Evolutionary conservation across 1,139 yeast species (phyloP).

Genomic region (Scheffersomyces segobiensis): DNA sequence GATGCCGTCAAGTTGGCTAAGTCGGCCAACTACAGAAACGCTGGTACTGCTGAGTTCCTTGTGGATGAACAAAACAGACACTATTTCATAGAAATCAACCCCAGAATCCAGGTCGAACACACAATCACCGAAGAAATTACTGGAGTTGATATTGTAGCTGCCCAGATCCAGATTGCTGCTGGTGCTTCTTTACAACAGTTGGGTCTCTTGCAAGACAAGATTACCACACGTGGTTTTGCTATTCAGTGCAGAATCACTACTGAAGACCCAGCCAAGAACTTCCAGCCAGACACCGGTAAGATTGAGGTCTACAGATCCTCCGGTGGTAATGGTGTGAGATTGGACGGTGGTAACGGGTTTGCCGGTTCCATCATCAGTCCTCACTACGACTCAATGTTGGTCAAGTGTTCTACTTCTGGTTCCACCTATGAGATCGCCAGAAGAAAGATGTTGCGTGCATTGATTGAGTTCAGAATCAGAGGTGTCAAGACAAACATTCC

Average conservation of each 20-base stretch:
- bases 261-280: constrained; percentile 94
- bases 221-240: constrained; percentile 96
- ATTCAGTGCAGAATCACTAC: constrained; percentile 99
- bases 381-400: constrained; percentile 97
- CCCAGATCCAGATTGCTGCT: constrained; percentile 98
- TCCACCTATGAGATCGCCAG: constrained; percentile 96
- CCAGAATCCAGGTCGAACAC: constrained; percentile 98
- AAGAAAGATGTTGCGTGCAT: constrained; percentile 94
- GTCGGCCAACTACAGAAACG: constrained; percentile 88
- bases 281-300: constrained; percentile 99
- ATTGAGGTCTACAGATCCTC: constrained; percentile 97
- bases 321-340: constrained; percentile 98
- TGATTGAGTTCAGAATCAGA: constrained; percentile 95
- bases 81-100: constrained; percentile 97
- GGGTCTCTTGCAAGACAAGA: constrained; percentile 90
- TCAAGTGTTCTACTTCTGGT: constrained; percentile 95
- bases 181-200: constrained; percentile 93
- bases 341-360: constrained; percentile 98
- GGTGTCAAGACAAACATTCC: constrained; percentile 99
- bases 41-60: constrained; percentile 98
- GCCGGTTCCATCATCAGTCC: constrained; percentile 99
- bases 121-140: constrained; percentile 98
- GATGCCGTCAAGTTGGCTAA: constrained; percentile 94
- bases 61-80: constrained; percentile 95
- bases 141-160: constrained; percentile 96